Percentiles rank a stretch among this genome's conserved stretches.
These are phyloP conservation scores for Xylariaceae sp. DNA, from an alignment of 2,329 filamentous ascomycete genomes.

Conservation along the genomic window DNA sequence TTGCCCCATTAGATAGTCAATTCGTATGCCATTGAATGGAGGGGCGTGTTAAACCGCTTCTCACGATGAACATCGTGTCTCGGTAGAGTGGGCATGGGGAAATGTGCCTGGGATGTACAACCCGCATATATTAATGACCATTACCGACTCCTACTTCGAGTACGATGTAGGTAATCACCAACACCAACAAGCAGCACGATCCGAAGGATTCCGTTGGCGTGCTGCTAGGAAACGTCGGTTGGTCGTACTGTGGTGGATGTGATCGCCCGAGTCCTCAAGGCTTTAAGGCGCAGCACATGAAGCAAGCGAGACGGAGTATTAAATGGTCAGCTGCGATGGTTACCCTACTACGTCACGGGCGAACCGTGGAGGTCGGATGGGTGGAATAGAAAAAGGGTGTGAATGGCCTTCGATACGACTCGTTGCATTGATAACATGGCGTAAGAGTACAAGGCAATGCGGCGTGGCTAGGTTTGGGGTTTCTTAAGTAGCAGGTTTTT, in stretches of 20 bases:
- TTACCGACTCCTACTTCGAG: neutral
- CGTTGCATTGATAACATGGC: neutral
- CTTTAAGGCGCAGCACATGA: neutral
- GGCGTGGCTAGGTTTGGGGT: neutral
- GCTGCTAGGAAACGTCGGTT: neutral
- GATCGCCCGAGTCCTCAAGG: neutral
- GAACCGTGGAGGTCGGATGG: neutral
- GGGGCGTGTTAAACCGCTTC: neutral
- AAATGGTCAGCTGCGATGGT: neutral
- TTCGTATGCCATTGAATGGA: neutral
- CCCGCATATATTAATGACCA: neutral
- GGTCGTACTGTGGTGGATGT: neutral
- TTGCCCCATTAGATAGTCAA: neutral
- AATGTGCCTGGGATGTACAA: no score
- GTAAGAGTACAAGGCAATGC: neutral
- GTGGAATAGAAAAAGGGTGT: neutral
- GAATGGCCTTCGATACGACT: neutral
- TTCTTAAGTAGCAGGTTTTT: neutral
- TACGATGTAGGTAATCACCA: neutral
- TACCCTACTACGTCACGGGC: neutral
- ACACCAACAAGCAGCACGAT: neutral
- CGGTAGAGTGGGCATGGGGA: neutral
- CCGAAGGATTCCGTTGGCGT: neutral
- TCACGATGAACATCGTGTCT: no score
- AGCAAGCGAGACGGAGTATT: neutral